Evolutionary conservation across 768 basidiomycete species (phyloP), one percentile per base, ranked within the genome.

Genomic region (Tulasnella calospora): DNA sequence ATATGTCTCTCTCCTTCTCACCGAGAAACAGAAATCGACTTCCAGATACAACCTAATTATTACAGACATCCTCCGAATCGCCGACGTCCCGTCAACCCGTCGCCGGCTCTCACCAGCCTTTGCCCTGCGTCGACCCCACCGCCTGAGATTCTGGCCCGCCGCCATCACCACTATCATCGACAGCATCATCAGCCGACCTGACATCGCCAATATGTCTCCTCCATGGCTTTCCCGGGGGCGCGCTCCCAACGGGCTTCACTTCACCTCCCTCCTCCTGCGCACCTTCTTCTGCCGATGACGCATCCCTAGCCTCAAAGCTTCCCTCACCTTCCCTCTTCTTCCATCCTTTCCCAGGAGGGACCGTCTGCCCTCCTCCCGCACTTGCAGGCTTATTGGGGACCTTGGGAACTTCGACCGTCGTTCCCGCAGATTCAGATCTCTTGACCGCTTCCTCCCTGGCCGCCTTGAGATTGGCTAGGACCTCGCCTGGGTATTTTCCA

Each of bases 141-240:
- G 9, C 27, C 57, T 30, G 57, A 61, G 17, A 7, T 21, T 61
- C 3, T 21, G n/a, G 10, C n/a, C 17, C 27, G 23, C 57, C 57
- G 17, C 23, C 17, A n/a, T 46, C 46, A 19, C 46, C 3, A 46
- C 46, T 19, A 46, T 46, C 46, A 17, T 17, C 8, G 2, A 13
- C 46, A 46, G 4, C 15, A 17, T 21, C 57, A n/a, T 61, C 57
- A 61, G 21, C 57, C 57, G 57, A 61, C 57, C 23, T 21, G 23
- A n/a, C 57, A 61, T 61, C 57, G 57, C 57, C 23, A 61, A 61
- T 61, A 61, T 61, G 57, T 61, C 57, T 61, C 57, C 57, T 61
- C 57, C 57, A 61, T 46, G 12, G 17, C n/a, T 61, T 61, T 46
- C 8, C 46, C 46, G 57, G 15, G n/a, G 51, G 51, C 51, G 17